Percentiles rank a stretch among this genome's conserved stretches.
Conservation (phyloP, 2,329 filamentous ascomycete genomes). For the Zymoseptoria passerinii region DNA sequence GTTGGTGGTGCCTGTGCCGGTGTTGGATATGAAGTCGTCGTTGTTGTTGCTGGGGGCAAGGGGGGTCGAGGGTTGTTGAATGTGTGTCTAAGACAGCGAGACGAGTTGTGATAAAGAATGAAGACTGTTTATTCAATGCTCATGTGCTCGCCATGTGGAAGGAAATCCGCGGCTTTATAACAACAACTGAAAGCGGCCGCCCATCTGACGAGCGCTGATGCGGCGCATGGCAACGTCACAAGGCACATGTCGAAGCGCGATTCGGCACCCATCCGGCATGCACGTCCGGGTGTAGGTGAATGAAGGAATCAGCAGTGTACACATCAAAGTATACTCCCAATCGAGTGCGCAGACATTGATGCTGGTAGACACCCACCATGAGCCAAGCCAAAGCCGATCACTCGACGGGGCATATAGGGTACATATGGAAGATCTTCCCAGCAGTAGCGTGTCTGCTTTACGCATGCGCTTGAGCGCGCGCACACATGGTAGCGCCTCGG, state of each 20-base stretch:
- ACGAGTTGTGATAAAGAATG: conserved; percentile 1
- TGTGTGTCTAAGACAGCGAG: neutral
- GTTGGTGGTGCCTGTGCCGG: neutral
- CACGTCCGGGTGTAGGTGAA: neutral
- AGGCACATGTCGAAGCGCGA: conserved; percentile 11
- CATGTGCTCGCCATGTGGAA: neutral
- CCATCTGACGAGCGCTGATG: neutral
- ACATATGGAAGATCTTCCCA: neutral
- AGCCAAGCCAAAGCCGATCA: conserved; percentile 11
- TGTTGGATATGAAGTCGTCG: neutral
- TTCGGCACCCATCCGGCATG: conserved; percentile 9
- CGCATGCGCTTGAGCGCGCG: neutral
- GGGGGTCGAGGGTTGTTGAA: neutral
- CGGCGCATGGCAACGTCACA: conserved; percentile 18
- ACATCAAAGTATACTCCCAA: neutral
- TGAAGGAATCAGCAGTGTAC: neutral
- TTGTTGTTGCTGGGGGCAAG: neutral
- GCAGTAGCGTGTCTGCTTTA: neutral
- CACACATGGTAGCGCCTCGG: neutral
- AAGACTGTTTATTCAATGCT: neutral
- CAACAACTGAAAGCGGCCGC: neutral
- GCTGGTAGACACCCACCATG: conserved; percentile 5
- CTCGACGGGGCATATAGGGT: conserved; percentile 1
- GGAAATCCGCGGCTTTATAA: neutral
- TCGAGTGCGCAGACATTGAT: conserved; percentile 8